Conservation (phyloP, 805 yeast genomes). For the Metschnikowia peoriensis region DNA sequence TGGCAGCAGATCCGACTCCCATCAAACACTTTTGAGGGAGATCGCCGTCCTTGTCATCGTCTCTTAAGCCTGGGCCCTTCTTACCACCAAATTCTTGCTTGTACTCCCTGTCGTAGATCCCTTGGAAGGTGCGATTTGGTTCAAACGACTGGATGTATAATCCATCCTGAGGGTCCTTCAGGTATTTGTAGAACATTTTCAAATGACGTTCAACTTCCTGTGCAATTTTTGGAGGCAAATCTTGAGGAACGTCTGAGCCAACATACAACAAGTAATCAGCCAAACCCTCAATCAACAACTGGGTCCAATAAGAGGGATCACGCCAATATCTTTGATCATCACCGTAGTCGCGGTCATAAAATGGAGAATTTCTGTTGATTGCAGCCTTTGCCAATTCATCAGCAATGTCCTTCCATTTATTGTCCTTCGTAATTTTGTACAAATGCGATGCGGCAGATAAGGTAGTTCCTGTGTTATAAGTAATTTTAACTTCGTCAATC, state of each 20-base stretch:
- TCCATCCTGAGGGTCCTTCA: conserved; percentile 57
- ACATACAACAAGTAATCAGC: conserved; percentile 60
- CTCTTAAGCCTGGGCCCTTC: conserved; percentile 48
- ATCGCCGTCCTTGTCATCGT: conserved; percentile 48
- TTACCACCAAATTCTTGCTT: conserved; percentile 53
- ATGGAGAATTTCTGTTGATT: conserved; percentile 51
- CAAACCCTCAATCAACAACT: conserved; percentile 62
- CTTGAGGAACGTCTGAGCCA: conserved; percentile 40
- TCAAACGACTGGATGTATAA: conserved; percentile 59
- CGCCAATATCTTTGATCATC: conserved; percentile 58
- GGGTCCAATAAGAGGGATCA: conserved; percentile 62
- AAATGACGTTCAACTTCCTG: conserved; percentile 53
- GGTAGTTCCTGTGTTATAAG: conserved; percentile 68
- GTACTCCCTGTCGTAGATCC: conserved; percentile 48
- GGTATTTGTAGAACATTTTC: conserved; percentile 54
- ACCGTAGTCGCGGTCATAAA: conserved; percentile 64
- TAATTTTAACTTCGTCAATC: conserved; percentile 55
- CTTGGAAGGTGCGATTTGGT: conserved; percentile 51
- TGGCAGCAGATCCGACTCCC: conserved; percentile 65
- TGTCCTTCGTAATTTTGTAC: conserved; percentile 90
- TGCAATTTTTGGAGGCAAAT: conserved; percentile 33
- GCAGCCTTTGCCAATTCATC: conserved; percentile 56
- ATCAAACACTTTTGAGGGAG: conserved; percentile 52
- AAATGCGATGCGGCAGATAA: conserved; percentile 69
- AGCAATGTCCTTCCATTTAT: conserved; percentile 69